These are phyloP conservation scores for Lecanicillium sp. DNA, from an alignment of 2,329 filamentous ascomycete species.

Conservation along the genomic window DNA sequence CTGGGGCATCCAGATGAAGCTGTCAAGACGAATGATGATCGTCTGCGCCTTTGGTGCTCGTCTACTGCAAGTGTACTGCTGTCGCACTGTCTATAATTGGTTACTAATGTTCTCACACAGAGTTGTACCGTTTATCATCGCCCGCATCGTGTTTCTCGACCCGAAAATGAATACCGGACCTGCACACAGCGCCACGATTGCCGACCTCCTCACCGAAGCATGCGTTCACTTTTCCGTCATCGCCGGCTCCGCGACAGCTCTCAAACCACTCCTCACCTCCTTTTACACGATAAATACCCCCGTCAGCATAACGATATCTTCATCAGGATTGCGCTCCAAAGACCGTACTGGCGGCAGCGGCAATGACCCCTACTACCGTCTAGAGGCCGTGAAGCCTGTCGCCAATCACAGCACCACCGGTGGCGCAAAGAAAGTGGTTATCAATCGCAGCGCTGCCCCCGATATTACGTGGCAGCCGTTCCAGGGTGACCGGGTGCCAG, in stretches of 20 bases:
- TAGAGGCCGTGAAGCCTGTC: neutral
- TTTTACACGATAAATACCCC: neutral
- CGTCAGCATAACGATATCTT: neutral
- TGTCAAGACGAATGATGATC: neutral
- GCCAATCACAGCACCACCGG: neutral
- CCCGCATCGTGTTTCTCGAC: constrained; percentile 2
- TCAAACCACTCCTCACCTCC: constrained; percentile 6
- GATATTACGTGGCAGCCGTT: constrained; percentile 1
- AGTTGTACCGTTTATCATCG: constrained; percentile 2
- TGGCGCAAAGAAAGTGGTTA: neutral
- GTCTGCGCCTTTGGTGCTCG: constrained; percentile 6
- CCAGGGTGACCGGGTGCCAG: neutral
- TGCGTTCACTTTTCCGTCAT: constrained; percentile 7
- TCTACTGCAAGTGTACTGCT: neutral
- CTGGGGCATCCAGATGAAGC: constrained; percentile 4
- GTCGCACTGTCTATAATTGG: rapidly evolving
- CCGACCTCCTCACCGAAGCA: constrained; percentile 8
- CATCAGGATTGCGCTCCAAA: neutral
- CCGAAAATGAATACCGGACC: neutral
- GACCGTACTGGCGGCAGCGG: neutral
- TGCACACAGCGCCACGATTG: neutral
- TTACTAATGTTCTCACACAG: neutral
- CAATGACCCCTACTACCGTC: neutral
- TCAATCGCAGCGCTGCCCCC: neutral
- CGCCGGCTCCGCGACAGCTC: constrained; percentile 2